phyloP scores from a whole-genome alignment of 345 rosid genomes.

The Leavenworthia alabamica region DNA sequence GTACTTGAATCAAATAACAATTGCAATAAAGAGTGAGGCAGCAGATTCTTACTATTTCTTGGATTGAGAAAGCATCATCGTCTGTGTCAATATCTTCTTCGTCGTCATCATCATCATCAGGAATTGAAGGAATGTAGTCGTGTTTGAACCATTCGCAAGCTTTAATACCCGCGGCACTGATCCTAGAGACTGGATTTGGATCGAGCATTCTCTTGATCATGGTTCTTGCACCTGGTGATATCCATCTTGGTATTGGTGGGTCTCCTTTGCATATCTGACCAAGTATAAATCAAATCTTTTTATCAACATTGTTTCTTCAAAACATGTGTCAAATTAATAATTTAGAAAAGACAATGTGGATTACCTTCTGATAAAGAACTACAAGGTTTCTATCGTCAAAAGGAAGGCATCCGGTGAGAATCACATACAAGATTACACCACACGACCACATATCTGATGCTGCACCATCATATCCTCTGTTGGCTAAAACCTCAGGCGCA shows the following conservation, averaged over 20 bases:
- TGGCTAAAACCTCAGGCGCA: conserved; percentile 88
- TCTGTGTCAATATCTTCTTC: conserved; percentile 53
- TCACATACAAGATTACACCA: conserved; percentile 81
- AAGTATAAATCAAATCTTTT: background rate
- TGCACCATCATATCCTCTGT: conserved; percentile 85
- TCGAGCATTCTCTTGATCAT: conserved; percentile 73
- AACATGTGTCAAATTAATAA: background rate
- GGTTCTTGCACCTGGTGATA: conserved; percentile 70
- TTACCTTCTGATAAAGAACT: conserved; percentile 90
- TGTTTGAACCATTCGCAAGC: conserved; percentile 71
- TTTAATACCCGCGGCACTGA: conserved; percentile 58
- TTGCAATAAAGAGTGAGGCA: background rate
- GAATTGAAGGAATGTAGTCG: conserved; percentile 52
- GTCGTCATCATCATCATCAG: conserved; percentile 72
- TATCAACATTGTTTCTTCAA: background rate
- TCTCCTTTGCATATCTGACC: conserved; percentile 84
- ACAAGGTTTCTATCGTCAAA: conserved; percentile 94
- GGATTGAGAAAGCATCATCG: conserved; percentile 46
- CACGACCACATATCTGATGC: conserved; percentile 93
- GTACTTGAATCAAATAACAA: background rate
- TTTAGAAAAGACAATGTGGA: background rate
- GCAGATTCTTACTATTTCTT: conserved; percentile 44
- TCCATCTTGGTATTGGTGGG: conserved; percentile 67
- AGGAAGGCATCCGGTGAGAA: conserved; percentile 83
- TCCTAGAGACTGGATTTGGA: conserved; percentile 66